Evolutionary conservation across 495 filamentous ascomycete species (phyloP), one percentile per base, ranked within the genome.

Genomic region (Tuber microsphaerosporum): DNA sequence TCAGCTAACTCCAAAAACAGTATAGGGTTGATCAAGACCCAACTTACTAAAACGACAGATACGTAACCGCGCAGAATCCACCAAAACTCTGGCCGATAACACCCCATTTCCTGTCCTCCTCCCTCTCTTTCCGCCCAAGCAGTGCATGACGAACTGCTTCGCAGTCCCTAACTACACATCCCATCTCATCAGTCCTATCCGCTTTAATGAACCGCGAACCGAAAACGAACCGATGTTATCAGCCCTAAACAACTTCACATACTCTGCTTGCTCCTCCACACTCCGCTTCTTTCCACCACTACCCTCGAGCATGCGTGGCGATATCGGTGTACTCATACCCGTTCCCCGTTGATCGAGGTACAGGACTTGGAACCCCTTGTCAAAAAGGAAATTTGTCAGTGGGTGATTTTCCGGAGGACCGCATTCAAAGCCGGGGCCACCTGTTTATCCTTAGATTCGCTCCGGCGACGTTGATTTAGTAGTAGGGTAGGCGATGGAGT

Each of bases 81-180:
- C 95, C 94, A 82, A 95, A 98, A 31, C 91, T 93, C 84, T 97
- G 94, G 17, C 95, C 95, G 70, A 96, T 89, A 45, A 92, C 76
- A 73, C 85, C 86, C 94, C 95, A 97, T 84, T 91, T 91, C 80
- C 89, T 88, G 80, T 92, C 89, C 22, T 90, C 89, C 31, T 87
- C 85, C 0, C 92, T 90, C 69, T 90, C 92, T 31, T 91, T 89
- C 6, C 86, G 84, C 0, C 37, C 56, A 34, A 83, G 94, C 75
- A 98, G 85, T 43, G 86, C 89, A 73, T 89, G 86, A 1, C 94
- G 88, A 34, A 98, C 89, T 16, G 94, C 93, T 80, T 98, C 94
- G 75, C 91, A 93, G 79, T 98, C 94, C 71, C 88, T 89, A 45
- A 98, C 94, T 83, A 73, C 1, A 12, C 56, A 34, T 34, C 56